Percentiles rank a stretch among this genome's conserved stretches.
phyloP scores from a whole-genome alignment of 306 rosid species.

The Betula pendula region DNA sequence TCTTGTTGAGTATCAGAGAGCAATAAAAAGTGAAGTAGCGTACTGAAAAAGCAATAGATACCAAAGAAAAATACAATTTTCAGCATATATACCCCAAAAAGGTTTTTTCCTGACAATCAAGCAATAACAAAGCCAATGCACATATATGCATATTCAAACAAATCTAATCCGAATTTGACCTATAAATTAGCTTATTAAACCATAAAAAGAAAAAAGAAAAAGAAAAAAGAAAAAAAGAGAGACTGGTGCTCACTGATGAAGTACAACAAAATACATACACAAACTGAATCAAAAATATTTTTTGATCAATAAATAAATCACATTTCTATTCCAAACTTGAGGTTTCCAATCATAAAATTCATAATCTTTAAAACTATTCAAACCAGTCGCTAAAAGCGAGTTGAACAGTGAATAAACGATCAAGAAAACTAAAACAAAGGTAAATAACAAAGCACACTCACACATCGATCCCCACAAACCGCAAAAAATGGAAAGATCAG shows the following conservation, averaged over 20 bases:
- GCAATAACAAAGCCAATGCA: slow-evolving; percentile 32
- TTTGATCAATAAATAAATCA: slow-evolving; percentile 12
- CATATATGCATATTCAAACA: slow-evolving; percentile 23
- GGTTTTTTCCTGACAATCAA: slow-evolving; percentile 22
- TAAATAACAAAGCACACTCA: slow-evolving; percentile 33
- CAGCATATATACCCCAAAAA: slow-evolving; percentile 31
- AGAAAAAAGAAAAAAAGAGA: too few relatives aligned
- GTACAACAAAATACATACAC: slow-evolving; percentile 20
- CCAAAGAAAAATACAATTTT: slow-evolving; percentile 33
- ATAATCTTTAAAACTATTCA: neutral
- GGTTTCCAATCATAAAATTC: slow-evolving; percentile 11
- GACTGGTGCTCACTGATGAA: too few relatives aligned
- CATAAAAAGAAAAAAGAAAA: neutral
- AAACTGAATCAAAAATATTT: slow-evolving; percentile 27
- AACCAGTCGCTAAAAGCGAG: slow-evolving; percentile 17
- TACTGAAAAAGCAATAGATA: slow-evolving; percentile 39
- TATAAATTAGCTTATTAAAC: slow-evolving; percentile 23
- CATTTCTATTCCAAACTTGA: slow-evolving; percentile 4
- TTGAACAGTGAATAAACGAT: slow-evolving; percentile 4
- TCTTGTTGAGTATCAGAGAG: slow-evolving; percentile 15
- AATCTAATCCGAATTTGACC: slow-evolving; percentile 30
- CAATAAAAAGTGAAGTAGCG: slow-evolving; percentile 32
- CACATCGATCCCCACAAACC: slow-evolving; percentile 44
- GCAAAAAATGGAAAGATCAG: slow-evolving; percentile 42
- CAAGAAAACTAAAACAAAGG: neutral